A percentile compares a stretch with the other conserved stretches of the same genome.
phyloP scores from a whole-genome alignment of 176 grass and related monocot species.

The Typha latifolia region DNA sequence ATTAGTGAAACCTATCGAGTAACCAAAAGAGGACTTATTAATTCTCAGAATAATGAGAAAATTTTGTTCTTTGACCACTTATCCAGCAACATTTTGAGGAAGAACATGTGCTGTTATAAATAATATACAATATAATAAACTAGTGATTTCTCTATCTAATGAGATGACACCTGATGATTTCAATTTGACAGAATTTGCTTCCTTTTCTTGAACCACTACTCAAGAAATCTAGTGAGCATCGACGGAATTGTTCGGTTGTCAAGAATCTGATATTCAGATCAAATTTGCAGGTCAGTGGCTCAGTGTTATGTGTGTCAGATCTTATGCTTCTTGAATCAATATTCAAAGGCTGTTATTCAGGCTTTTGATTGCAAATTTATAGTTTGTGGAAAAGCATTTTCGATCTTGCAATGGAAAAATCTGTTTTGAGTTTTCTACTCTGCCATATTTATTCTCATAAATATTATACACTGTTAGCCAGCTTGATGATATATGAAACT shows the following conservation, averaged over 20 bases:
- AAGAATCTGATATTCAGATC: constrained; percentile 72
- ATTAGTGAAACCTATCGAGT: too few relatives aligned
- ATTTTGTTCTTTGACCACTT: too few relatives aligned
- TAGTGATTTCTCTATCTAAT: not conserved
- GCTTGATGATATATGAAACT: not conserved
- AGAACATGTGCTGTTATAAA: constrained; percentile 1
- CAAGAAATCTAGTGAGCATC: constrained; percentile 82
- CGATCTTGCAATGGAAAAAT: too few relatives aligned
- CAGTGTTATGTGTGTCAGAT: not conserved
- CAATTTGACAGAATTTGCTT: constrained; percentile 62
- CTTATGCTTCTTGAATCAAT: not conserved
- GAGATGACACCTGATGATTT: constrained; percentile 19
- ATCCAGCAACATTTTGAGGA: too few relatives aligned
- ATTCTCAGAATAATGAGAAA: too few relatives aligned
- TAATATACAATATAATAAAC: not conserved
- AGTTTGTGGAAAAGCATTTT: too few relatives aligned
- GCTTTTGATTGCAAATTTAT: not conserved
- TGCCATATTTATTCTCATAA: not conserved
- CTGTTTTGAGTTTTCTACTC: too few relatives aligned
- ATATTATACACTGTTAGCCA: constrained; percentile 5
- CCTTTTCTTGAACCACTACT: constrained; percentile 82
- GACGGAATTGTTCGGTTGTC: constrained; percentile 72
- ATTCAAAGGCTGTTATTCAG: not conserved
- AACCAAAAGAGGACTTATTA: too few relatives aligned
- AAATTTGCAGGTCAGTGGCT: constrained; percentile 65